A percentile compares a stretch with the other conserved stretches of the same genome.
phyloP scores from a whole-genome alignment of 495 filamentous ascomycete genomes.

The Penicillium samsonianum region DNA sequence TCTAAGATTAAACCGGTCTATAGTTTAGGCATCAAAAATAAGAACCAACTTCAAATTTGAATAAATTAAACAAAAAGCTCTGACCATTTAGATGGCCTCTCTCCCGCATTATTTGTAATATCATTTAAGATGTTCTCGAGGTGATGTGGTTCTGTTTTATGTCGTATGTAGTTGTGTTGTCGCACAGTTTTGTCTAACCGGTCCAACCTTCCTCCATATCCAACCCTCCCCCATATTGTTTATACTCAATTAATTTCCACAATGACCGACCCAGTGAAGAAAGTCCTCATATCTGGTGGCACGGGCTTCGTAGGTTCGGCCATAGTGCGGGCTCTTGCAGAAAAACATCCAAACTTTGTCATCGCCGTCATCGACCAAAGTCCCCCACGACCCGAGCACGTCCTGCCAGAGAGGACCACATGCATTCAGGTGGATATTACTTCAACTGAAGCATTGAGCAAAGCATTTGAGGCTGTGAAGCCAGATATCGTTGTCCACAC shows the following conservation, averaged over 20 bases:
- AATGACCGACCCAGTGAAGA: constrained; percentile 18
- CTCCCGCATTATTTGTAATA: neutral
- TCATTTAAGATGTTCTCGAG: neutral
- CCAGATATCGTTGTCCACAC: constrained; percentile 51
- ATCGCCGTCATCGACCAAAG: constrained; percentile 48
- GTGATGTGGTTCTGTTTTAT: neutral
- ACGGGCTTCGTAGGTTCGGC: constrained; percentile 52
- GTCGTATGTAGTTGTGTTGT: constrained; percentile 1
- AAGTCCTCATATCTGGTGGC: constrained; percentile 57
- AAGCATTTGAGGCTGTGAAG: constrained; percentile 31
- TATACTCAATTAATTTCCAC: constrained; percentile 12
- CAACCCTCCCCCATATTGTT: neutral
- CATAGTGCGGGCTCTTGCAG: constrained; percentile 43
- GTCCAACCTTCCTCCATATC: neutral
- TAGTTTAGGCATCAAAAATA: neutral
- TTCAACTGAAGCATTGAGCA: constrained; percentile 25
- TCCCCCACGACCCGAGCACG: constrained; percentile 34
- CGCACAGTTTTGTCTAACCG: neutral
- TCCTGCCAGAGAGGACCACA: constrained; percentile 27
- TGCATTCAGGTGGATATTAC: constrained; percentile 47
- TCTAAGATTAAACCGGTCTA: neutral
- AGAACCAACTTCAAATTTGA: neutral
- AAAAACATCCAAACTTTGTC: constrained; percentile 43
- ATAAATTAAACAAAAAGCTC: neutral
- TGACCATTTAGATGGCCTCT: neutral